phyloP scores from a whole-genome alignment of 106 monocot species.

The Allium sativum region DNA sequence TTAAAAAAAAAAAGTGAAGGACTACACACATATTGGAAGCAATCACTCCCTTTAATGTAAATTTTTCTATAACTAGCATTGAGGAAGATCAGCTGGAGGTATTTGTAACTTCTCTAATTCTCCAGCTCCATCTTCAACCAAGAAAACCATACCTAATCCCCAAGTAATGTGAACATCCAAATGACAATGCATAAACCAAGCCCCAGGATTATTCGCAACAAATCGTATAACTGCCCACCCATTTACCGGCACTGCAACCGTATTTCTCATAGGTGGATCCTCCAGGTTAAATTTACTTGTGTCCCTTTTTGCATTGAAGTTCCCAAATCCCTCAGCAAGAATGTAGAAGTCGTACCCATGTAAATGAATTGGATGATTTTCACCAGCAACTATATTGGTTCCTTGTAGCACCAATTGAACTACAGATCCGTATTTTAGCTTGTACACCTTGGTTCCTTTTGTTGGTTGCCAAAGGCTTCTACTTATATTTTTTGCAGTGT shows the following conservation, averaged over 20 bases:
- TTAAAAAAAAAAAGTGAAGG: no score
- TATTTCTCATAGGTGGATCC: slow-evolving; percentile 50
- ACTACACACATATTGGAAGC: no score
- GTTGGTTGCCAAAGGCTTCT: slow-evolving; percentile 32
- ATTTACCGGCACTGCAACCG: slow-evolving; percentile 38
- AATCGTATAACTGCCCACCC: slow-evolving; percentile 59
- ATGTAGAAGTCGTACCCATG: slow-evolving; percentile 65
- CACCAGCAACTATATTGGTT: slow-evolving; percentile 33
- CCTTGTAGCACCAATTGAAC: slow-evolving; percentile 49
- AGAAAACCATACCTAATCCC: slow-evolving; percentile 44
- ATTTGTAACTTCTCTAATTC: slow-evolving; percentile 23
- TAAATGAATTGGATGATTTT: slow-evolving; percentile 60
- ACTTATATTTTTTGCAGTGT: slow-evolving; percentile 31
- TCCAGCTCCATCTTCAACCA: slow-evolving; percentile 41
- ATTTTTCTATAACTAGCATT: slow-evolving; percentile 17
- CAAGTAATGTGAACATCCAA: slow-evolving; percentile 39
- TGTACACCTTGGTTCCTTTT: slow-evolving; percentile 34
- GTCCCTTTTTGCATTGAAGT: slow-evolving; percentile 30
- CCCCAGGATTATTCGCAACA: slow-evolving; percentile 49
- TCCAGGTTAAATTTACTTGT: slow-evolving; percentile 30
- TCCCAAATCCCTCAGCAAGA: slow-evolving; percentile 39
- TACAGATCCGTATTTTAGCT: slow-evolving; percentile 30
- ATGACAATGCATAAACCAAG: slow-evolving; percentile 56
- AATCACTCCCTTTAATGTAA: no score
- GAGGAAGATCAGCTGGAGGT: slow-evolving; percentile 37